Evolutionary conservation across 495 filamentous ascomycete species (phyloP), one percentile per base, ranked within the genome.

Genomic region (Talaromyces liani): DNA sequence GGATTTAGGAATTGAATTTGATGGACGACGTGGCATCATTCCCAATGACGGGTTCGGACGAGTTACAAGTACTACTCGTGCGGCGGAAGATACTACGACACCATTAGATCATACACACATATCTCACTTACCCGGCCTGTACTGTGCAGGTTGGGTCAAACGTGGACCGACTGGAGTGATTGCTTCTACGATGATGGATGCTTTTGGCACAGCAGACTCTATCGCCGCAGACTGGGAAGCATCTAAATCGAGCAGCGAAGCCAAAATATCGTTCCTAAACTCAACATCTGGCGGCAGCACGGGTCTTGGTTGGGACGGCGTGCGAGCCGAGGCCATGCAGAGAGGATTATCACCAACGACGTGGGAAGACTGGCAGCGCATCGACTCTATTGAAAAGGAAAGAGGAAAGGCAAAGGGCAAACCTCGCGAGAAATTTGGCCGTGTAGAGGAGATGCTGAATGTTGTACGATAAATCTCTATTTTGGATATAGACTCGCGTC

Each of bases 81-180:
- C 65, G 3, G 71, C 68, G 1, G 65, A 69, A 2, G 59, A 65
- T 9, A 60, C 70, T 25, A 62, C 60, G 10, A 64, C 77, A 8
- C 74, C 77, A 0, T 10, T 62, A 18, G 76, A 76, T 57, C 69
- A 76, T 31, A 77, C 74, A 6, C 36, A 73, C 6, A 73, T 78
- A 24, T 75, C 79, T 29, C 73, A 81, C 39, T 74, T 96, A 1
- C 89, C 90, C 2, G 95, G 95, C 1, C 69, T 97, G 18, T 98
- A 98, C 73, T 93, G 91, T 66, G 91, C 93, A 22, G 94, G 94
- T 4, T 98, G 94, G 94, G 93, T 96, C 22, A 98, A 98, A 75
- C 82, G 91, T 49, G 94, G 94, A 1, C 95, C 94, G 0, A 96
- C 92, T 5, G 94, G 94, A 6, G 93, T 97, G 3, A 98, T 98